Percentiles rank a stretch among this genome's conserved stretches.
These are phyloP conservation scores for Aspergillus kassunensis DNA, from an alignment of 495 filamentous ascomycete species.

Conservation along the genomic window DNA sequence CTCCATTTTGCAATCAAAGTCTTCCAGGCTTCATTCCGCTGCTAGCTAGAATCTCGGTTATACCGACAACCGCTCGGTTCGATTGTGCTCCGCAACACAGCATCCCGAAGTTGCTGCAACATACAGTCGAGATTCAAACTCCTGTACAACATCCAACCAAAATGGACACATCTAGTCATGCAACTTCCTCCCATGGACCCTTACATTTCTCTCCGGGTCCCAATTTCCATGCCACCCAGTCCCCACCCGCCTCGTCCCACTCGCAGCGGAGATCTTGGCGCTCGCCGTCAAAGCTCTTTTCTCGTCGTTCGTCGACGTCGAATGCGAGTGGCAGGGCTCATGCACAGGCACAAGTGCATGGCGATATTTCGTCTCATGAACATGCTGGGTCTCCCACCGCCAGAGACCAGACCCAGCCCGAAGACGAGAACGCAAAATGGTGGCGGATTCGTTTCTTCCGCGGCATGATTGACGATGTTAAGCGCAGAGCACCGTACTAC, in stretches of 20 bases:
- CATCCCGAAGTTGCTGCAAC: not conserved
- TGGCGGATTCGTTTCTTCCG: slow-evolving; percentile 56
- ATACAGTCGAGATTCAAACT: not conserved
- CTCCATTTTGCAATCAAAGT: no score
- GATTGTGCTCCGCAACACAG: no score
- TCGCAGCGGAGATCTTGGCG: slow-evolving; percentile 33
- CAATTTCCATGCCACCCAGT: slow-evolving; percentile 22
- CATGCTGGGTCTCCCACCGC: not conserved
- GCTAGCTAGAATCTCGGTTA: not conserved
- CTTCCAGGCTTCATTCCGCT: no score
- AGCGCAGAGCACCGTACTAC: slow-evolving; percentile 69
- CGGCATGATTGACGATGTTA: slow-evolving; percentile 71
- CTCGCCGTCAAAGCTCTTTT: slow-evolving; percentile 16
- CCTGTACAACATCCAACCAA: not conserved
- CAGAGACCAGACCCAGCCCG: not conserved
- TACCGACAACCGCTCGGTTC: not conserved
- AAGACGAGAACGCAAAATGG: slow-evolving; percentile 39
- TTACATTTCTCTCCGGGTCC: slow-evolving; percentile 21
- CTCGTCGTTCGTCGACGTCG: slow-evolving; percentile 22
- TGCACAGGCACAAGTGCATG: no score
- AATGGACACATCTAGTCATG: slow-evolving; percentile 3
- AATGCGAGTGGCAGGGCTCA: slow-evolving; percentile 16
- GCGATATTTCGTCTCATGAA: not conserved
- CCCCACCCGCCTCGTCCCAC: slow-evolving; percentile 20
- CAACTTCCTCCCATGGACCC: slow-evolving; percentile 19